These are phyloP conservation scores for Geotrichum ghanense DNA, from an alignment of 805 yeast genomes.

Conservation along the genomic window DNA sequence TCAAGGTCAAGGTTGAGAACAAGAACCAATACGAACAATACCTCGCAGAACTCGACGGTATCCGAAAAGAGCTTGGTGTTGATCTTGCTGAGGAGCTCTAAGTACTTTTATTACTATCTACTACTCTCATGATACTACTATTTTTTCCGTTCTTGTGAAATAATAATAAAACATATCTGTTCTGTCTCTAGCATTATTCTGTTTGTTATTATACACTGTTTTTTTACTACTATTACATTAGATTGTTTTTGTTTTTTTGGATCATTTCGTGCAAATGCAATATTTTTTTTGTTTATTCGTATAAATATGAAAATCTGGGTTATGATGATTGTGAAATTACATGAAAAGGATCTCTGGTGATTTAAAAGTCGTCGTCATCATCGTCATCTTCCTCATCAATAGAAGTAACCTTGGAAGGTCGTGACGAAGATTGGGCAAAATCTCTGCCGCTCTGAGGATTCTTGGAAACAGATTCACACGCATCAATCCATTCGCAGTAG, in stretches of 20 bases:
- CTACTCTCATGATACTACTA: background rate
- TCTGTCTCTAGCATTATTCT: too few relatives aligned
- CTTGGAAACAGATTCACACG: conserved; percentile 65
- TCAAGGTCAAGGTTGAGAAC: conserved; percentile 92
- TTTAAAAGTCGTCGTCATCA: conserved; percentile 1
- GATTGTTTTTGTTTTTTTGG: too few relatives aligned
- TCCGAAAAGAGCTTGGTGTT: conserved; percentile 86
- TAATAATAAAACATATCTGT: background rate
- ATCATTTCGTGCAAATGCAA: too few relatives aligned
- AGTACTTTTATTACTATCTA: conserved; percentile 9
- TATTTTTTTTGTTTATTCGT: too few relatives aligned
- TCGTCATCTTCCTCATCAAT: background rate
- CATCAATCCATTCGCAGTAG: conserved; percentile 96
- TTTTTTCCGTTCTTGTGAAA: background rate
- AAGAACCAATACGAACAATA: conserved; percentile 90
- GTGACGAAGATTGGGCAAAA: background rate
- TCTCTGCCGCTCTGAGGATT: conserved; percentile 6
- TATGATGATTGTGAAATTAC: too few relatives aligned
- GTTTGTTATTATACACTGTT: too few relatives aligned
- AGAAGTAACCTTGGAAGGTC: background rate
- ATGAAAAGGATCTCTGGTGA: too few relatives aligned
- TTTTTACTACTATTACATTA: too few relatives aligned
- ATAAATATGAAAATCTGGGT: too few relatives aligned
- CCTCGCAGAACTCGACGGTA: conserved; percentile 84
- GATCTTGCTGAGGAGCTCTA: conserved; percentile 87